These are phyloP conservation scores for Blastocrithidia nonstop DNA, from an alignment of 208 protist genomes.

Conservation along the genomic window DNA sequence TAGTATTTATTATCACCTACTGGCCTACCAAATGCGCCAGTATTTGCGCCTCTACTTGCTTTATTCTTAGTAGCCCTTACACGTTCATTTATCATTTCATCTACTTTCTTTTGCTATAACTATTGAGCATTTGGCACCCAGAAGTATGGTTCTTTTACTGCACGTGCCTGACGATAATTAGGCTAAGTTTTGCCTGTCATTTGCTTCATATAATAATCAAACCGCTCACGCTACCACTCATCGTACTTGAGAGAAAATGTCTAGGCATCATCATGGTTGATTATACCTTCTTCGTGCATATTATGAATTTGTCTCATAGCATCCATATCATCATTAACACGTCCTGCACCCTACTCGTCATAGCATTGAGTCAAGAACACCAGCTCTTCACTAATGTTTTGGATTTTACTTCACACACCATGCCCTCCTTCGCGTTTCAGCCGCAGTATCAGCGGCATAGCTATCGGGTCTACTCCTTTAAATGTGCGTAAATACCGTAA, in stretches of 20 bases:
- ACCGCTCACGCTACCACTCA: slow-evolving; percentile 82
- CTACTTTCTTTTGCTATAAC: slow-evolving; percentile 74
- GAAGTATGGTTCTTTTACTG: slow-evolving; percentile 85
- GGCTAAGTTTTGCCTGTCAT: slow-evolving; percentile 75
- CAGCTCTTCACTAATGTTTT: slow-evolving; percentile 79
- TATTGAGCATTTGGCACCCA: slow-evolving; percentile 80
- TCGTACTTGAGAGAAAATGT: slow-evolving; percentile 85
- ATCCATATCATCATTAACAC: slow-evolving; percentile 83
- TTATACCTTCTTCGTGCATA: slow-evolving; percentile 60
- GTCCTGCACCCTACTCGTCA: slow-evolving; percentile 68
- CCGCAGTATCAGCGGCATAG: slow-evolving; percentile 55
- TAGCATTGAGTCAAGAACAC: slow-evolving; percentile 72
- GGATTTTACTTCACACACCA: slow-evolving; percentile 67
- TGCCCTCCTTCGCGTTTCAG: slow-evolving; percentile 53
- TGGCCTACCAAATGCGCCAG: slow-evolving; percentile 43
- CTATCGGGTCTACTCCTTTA: slow-evolving; percentile 57
- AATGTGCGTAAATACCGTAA: slow-evolving; percentile 62
- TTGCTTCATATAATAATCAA: slow-evolving; percentile 84
- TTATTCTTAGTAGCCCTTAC: slow-evolving; percentile 48
- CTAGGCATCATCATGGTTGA: slow-evolving; percentile 85
- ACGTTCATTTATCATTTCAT: slow-evolving; percentile 67
- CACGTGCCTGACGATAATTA: slow-evolving; percentile 79
- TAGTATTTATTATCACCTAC: slow-evolving; percentile 60
- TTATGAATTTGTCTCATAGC: slow-evolving; percentile 89
- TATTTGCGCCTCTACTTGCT: slow-evolving; percentile 42